These are phyloP conservation scores for Avena atlantica DNA, from an alignment of 176 grass and related monocot genomes.

Conservation along the genomic window DNA sequence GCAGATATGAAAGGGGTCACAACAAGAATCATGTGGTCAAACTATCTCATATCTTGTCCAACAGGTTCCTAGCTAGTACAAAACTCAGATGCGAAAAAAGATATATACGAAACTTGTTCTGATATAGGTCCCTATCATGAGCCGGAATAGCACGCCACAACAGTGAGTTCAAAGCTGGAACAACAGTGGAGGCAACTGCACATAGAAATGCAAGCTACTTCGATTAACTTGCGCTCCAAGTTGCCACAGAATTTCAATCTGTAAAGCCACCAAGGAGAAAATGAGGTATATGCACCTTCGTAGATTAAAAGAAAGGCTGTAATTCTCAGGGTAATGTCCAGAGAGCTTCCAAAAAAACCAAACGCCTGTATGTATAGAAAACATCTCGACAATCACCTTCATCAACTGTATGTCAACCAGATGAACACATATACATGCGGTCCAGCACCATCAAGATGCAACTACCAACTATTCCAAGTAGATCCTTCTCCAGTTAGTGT, in stretches of 20 bases:
- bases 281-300: not conserved
- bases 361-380: too few species aligned
- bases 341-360: too few species aligned
- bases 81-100: conserved; percentile 25
- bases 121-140: conserved; percentile 10
- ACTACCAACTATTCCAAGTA: conserved; percentile 13
- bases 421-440: conserved; percentile 7
- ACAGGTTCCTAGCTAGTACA: conserved; percentile 11
- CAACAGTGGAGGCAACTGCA: not conserved
- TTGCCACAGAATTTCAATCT: not conserved
- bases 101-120: conserved; percentile 35
- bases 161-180: too few species aligned
- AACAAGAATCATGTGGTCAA: conserved; percentile 32
- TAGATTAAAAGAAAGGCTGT: not conserved
- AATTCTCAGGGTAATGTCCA: too few species aligned
- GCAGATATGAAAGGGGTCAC: not conserved
- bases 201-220: not conserved
- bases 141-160: not conserved
- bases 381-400: not conserved
- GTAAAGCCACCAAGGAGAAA: conserved; percentile 5
- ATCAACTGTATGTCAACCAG: conserved; percentile 9
- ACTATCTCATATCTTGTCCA: conserved; percentile 33
- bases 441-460: conserved; percentile 18
- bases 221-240: conserved; percentile 24
- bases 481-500: conserved; percentile 19